Percentiles rank a stretch among this genome's conserved stretches.
These are phyloP conservation scores for Mucor mucedo DNA, from an alignment of 371 early-diverging fungal species.

Conservation along the genomic window DNA sequence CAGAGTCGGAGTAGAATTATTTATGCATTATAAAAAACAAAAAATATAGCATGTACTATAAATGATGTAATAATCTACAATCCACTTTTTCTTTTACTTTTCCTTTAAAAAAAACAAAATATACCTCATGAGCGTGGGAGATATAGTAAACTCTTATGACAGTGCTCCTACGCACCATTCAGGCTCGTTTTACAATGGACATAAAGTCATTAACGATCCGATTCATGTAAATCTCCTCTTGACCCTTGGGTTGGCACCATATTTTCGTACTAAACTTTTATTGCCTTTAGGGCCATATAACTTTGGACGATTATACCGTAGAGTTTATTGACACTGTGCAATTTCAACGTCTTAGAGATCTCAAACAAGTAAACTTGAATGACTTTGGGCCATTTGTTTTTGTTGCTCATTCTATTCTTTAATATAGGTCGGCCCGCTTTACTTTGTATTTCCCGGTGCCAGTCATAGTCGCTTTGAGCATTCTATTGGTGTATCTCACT, in stretches of 20 bases:
- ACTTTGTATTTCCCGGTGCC: slow-evolving; percentile 94
- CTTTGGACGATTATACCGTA: slow-evolving; percentile 69
- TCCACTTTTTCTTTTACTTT: neutral
- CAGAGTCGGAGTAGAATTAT: neutral
- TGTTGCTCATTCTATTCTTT: too few species aligned
- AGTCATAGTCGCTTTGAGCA: slow-evolving; percentile 92
- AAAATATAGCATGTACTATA: neutral
- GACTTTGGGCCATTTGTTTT: too few species aligned
- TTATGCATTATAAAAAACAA: neutral
- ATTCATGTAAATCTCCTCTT: slow-evolving; percentile 53
- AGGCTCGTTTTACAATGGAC: slow-evolving; percentile 31
- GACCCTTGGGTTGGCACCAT: too few species aligned
- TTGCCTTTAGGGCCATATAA: slow-evolving; percentile 75
- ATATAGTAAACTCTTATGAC: slow-evolving; percentile 27
- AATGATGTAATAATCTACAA: slow-evolving; percentile 8
- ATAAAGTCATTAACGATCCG: slow-evolving; percentile 72
- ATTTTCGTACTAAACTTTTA: neutral
- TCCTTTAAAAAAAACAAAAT: neutral
- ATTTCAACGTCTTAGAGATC: slow-evolving; percentile 87
- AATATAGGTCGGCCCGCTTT: slow-evolving; percentile 59
- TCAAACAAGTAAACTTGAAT: slow-evolving; percentile 81
- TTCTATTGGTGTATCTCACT: slow-evolving; percentile 86
- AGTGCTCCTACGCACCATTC: neutral
- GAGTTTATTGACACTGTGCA: slow-evolving; percentile 91
- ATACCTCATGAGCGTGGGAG: slow-evolving; percentile 8